Evolutionary conservation across 805 yeast genomes (phyloP).

Genomic region (Torulaspora franciscae): DNA sequence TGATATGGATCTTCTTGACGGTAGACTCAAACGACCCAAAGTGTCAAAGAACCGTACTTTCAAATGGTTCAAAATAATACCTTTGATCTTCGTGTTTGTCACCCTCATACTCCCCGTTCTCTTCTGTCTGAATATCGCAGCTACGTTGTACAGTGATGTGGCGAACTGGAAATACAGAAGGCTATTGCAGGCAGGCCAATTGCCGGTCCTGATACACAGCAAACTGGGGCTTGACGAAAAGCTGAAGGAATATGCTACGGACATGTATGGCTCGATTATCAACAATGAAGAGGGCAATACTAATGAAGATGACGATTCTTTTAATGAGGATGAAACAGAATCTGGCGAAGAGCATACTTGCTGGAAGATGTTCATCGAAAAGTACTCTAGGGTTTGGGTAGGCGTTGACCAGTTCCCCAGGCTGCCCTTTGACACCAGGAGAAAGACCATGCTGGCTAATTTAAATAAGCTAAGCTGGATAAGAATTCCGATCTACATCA

Average conservation of each 20-base stretch:
- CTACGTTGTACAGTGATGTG: conserved; percentile 31
- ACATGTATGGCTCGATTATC: conserved; percentile 24
- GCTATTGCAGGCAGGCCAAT: conserved; percentile 21
- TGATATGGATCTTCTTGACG: conserved; percentile 24
- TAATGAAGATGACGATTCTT: conserved; percentile 9
- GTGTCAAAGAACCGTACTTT: conserved; percentile 1
- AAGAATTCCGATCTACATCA: conserved; percentile 68
- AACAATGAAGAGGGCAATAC: conserved; percentile 18
- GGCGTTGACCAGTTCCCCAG: conserved; percentile 15
- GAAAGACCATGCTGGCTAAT: conserved; percentile 43
- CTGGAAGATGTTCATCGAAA: conserved; percentile 29
- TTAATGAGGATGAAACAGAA: conserved; percentile 1
- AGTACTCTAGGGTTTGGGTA: conserved; percentile 23
- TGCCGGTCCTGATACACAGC: conserved; percentile 21
- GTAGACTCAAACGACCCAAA: conserved; percentile 6
- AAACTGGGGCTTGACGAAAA: conserved; percentile 25
- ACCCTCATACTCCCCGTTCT: conserved; percentile 26
- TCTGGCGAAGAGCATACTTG: conserved; percentile 12
- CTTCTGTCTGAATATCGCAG: conserved; percentile 25
- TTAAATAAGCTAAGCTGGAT: conserved; percentile 68
- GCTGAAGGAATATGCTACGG: conserved; percentile 23
- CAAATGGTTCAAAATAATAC: conserved; percentile 8
- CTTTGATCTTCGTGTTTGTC: conserved; percentile 8
- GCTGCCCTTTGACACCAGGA: conserved; percentile 37
- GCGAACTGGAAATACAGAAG: conserved; percentile 27